Evolutionary conservation across 495 filamentous ascomycete species (phyloP), one percentile per base, ranked within the genome.

Genomic region (Monascus purpureus): DNA sequence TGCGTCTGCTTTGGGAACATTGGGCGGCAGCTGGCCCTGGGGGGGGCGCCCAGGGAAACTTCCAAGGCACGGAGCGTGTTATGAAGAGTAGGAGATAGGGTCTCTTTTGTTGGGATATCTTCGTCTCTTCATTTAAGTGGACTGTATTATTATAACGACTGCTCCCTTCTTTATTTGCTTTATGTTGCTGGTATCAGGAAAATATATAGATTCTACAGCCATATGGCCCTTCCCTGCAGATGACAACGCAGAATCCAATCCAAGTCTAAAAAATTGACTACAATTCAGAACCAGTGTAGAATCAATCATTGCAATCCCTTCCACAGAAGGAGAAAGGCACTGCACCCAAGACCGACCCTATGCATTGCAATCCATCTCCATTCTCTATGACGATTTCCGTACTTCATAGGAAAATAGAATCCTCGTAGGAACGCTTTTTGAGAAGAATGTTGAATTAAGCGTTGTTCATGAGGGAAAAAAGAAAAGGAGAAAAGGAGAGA

Each of bases 1-100:
- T 83, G 82, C 40, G 77, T 96, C 17, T 95, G 86, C 55, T 95
- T 97, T 68, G 90, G 90, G 15, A 95, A 94, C 53, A 80, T 96
- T 45, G 90, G 90, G 6, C 63, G 90, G 39, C 65, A 84, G 50
- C 59, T 95, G 35, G 78, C 80, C 19, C 54, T 67, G 33, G 62
- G 52, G 29, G 43, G 47, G 22, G 27, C 35, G 17, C 20, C 24
- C 32, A 41, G 33, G 32, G 36, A 53, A 36, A 33, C 31, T 15
- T 13, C 47, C 16, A 49, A 45, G 33, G 28, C 40, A 18, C 55
- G 29, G 54, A 31, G 19, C 13, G 12, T 25, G 18, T 33, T 18
- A 17, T 18, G 11, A 33, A 12, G 17, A 8, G 13, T 15, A 14
- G 27, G 8, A 4, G 12, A 4, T 14, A 11, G 4, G 8, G 27